Conservation (phyloP, 192 early-diverging fungal species). For the Coemansia erecta region DNA sequence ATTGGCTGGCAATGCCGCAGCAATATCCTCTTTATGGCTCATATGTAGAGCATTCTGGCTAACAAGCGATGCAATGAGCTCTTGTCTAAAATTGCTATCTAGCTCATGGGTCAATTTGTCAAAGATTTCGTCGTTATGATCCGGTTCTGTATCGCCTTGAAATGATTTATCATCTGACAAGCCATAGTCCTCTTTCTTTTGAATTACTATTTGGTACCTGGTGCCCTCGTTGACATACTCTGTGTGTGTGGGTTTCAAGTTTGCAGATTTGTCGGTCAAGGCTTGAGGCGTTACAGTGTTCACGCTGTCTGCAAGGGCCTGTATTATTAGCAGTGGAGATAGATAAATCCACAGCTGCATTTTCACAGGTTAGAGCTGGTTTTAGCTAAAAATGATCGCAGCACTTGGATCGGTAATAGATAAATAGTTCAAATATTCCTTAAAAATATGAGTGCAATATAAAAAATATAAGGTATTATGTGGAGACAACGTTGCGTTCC, state of each 20-base stretch:
- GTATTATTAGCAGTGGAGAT: neutral
- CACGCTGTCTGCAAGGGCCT: neutral
- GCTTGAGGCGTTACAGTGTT: neutral
- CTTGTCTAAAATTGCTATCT: no score
- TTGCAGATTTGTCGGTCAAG: neutral
- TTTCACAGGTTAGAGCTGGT: neutral
- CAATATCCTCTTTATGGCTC: no score
- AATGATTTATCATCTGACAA: no score
- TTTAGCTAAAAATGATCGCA: neutral
- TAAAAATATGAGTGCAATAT: neutral
- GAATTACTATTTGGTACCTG: slow-evolving; percentile 10
- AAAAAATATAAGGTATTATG: neutral
- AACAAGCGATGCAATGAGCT: no score
- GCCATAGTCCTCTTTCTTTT: neutral
- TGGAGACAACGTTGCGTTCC: neutral
- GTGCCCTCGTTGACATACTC: slow-evolving; percentile 20
- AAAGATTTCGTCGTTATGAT: no score
- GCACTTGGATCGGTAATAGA: neutral
- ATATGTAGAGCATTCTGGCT: no score
- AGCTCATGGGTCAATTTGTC: no score
- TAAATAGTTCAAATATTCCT: neutral
- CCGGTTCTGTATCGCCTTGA: no score
- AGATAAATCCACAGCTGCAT: neutral
- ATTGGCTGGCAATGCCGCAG: no score
- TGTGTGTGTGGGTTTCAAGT: neutral